Percentiles rank a stretch among this genome's conserved stretches.
Evolutionary conservation across 140 eudicot species (phyloP).

Genomic region (Ambrosia hybrid): DNA sequence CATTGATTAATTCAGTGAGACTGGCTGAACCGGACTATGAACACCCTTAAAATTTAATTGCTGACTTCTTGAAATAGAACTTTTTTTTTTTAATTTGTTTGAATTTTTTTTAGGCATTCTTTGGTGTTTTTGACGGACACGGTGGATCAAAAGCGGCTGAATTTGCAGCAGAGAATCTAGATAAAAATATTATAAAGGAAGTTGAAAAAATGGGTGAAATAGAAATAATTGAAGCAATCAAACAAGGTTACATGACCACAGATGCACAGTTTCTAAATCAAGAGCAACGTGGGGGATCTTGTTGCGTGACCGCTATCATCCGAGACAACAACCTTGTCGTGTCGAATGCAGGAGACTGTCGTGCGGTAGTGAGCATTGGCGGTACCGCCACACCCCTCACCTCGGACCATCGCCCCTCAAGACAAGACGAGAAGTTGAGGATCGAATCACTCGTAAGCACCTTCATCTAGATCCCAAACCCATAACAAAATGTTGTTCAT

Average conservation of each 20-base stretch:
- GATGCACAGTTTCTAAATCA: conserved; percentile 65
- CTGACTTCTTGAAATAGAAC: background rate
- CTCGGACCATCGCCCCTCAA: conserved; percentile 78
- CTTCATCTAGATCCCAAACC: background rate
- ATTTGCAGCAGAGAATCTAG: conserved; percentile 62
- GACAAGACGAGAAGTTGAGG: conserved; percentile 73
- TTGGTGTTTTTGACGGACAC: conserved; percentile 94
- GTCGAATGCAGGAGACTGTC: conserved; percentile 96
- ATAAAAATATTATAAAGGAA: conserved; percentile 57
- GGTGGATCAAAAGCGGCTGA: conserved; percentile 93
- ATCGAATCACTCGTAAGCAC: conserved; percentile 45
- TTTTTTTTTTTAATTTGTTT: conserved; percentile 2
- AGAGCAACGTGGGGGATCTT: conserved; percentile 63
- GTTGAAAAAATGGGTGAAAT: conserved; percentile 35
- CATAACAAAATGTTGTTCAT: background rate
- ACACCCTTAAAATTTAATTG: too few relatives aligned
- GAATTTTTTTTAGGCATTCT: conserved; percentile 54
- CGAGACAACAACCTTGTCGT: conserved; percentile 55
- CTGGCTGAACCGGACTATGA: too few relatives aligned
- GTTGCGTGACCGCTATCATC: conserved; percentile 76
- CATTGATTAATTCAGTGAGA: too few relatives aligned
- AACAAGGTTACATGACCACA: conserved; percentile 63
- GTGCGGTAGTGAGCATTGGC: conserved; percentile 71
- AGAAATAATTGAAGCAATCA: conserved; percentile 50
- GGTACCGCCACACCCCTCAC: conserved; percentile 78